Evolutionary conservation across 208 protist species (phyloP).

Genomic region (Trypanosoma rangeli): DNA sequence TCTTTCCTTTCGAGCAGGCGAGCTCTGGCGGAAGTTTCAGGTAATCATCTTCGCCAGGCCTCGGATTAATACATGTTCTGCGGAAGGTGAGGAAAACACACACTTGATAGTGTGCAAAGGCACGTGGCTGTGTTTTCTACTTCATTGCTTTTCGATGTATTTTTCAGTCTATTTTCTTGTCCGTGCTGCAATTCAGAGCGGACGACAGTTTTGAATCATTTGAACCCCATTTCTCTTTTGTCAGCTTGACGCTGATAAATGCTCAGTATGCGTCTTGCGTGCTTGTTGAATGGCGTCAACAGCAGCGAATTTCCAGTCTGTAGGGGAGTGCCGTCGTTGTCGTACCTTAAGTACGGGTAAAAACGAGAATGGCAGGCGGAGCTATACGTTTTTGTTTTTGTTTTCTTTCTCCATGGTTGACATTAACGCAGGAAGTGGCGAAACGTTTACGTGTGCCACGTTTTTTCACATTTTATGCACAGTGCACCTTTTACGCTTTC

Average conservation of each 20-base stretch:
- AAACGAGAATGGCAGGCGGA: neutral
- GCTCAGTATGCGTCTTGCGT: neutral
- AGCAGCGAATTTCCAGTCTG: neutral
- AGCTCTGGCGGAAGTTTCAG: too few species aligned
- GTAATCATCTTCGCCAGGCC: too few species aligned
- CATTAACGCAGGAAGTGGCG: too few species aligned
- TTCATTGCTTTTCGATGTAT: neutral
- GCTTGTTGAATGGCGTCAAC: neutral
- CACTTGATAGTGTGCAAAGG: neutral
- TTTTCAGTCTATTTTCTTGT: slow-evolving; percentile 1
- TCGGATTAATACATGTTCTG: neutral
- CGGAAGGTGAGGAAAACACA: neutral
- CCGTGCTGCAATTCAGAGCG: neutral
- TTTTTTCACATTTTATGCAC: too few species aligned
- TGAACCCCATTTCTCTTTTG: neutral
- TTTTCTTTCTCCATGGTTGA: slow-evolving; percentile 9
- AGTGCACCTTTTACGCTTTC: too few species aligned
- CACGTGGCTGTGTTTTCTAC: neutral
- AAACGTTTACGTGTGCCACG: too few species aligned
- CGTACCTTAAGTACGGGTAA: neutral
- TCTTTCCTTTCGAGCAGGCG: too few species aligned
- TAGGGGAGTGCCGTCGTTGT: neutral
- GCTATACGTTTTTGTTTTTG: slow-evolving; percentile 21
- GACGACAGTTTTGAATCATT: neutral
- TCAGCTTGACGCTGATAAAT: neutral